Conservation (phyloP, 768 basidiomycete genomes). For the Boletus rex-veris region DNA sequence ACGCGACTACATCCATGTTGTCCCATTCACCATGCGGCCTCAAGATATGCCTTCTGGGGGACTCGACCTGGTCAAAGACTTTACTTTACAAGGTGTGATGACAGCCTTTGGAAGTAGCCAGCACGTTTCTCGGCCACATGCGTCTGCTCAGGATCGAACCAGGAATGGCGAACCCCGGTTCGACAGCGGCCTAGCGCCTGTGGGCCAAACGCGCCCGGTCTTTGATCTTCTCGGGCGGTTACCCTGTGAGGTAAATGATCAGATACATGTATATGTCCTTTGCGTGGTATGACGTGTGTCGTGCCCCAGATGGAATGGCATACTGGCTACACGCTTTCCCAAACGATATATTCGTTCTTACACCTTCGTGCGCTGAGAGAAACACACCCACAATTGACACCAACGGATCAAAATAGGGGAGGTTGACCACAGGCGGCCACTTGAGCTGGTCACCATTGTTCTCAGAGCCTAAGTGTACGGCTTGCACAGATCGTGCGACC, state of each 20-base stretch:
- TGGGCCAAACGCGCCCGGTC: conserved; percentile 39
- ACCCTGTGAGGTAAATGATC: conserved; percentile 65
- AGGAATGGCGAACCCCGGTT: conserved; percentile 90
- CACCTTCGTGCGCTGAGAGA: conserved; percentile 64
- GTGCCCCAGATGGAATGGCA: conserved; percentile 79
- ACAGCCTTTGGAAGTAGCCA: conserved; percentile 38
- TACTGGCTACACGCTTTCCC: conserved; percentile 73
- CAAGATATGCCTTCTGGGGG: no score
- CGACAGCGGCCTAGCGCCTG: conserved; percentile 68
- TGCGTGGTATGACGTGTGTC: conserved; percentile 10
- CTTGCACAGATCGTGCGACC: conserved; percentile 75
- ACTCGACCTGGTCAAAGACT: no score
- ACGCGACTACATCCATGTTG: no score
- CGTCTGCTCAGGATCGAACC: conserved; percentile 29
- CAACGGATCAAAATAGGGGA: conserved; percentile 16
- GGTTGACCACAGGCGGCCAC: conserved; percentile 47
- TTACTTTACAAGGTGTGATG: no score
- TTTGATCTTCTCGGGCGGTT: conserved; percentile 67
- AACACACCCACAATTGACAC: conserved; percentile 53
- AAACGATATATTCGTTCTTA: conserved; percentile 78
- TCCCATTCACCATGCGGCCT: no score
- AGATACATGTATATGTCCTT: conserved; percentile 5
- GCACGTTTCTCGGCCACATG: conserved; percentile 1
- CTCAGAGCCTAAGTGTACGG: conserved; percentile 65
- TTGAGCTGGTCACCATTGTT: conserved; percentile 63